Base-by-base conservation (phyloP, 1,284 basidiomycete genomes). In the Ganoderma resinaceum region DNA sequence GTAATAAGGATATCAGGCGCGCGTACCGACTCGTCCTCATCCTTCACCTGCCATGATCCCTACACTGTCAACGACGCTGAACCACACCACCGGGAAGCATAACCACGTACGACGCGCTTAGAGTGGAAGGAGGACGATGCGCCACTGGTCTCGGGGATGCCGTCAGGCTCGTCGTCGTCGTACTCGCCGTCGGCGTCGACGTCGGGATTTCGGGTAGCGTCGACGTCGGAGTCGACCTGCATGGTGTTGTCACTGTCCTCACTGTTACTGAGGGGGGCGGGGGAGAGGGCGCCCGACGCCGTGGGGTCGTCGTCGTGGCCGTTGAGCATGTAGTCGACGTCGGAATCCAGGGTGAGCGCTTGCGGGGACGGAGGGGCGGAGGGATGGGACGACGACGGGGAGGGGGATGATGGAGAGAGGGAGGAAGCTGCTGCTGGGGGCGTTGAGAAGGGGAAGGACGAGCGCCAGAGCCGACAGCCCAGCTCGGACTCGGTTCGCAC, bases 11-110 rank as follows among this genome's bases (percentile, higher is more conserved):
- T 73, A 77, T 72, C 70, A 71, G 67, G 65, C 70, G 72, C 65
- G 65, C 89, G 71, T 80, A 91, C 91, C 74, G 91, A 92, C 76
- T 92, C 89, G 70, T 92, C 91, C 35, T 86, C 85, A 73, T 87
- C 86, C 83, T 90, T 79, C 65, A 73, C 73, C 81, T 82, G 73
- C 69, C 69, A 72, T 69, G 69, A 59, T 31, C 52, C 61, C 68
- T 68, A 33, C 63, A 63, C 8, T 38, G 67, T 74, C 65, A 68
- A 72, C 67, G 67, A 71, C 69, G 66, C 70, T 61, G 59, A 60
- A 61, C 60, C 55, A 69, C 49, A 66, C 61, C 53, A 75, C 67
- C 55, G 67, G 65, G 66, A 63, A 65, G 38, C 31, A 59, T 58
- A 59, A 73, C 71, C 58, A 81, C 80, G 63, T 71, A 80, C 81